Percentiles rank a stretch among this genome's conserved stretches.
These are phyloP conservation scores for Fraxinus dipetala DNA, from an alignment of 305 asterid species.

Conservation along the genomic window DNA sequence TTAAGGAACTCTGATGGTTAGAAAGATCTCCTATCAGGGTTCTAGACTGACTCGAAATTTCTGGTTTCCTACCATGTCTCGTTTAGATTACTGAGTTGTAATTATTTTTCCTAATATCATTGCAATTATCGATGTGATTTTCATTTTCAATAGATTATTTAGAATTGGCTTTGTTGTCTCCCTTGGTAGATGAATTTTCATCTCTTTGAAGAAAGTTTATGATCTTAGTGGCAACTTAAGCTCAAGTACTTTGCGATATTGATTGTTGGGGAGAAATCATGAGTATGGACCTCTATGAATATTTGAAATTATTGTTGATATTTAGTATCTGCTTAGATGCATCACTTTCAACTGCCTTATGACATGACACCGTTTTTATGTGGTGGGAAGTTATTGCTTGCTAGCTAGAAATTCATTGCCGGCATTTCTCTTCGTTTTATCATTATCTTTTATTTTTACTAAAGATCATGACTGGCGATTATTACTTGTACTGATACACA, in stretches of 20 bases:
- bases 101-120: neutral
- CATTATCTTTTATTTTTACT: neutral
- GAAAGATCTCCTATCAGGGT: neutral
- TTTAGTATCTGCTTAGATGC: neutral
- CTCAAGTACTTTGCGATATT: neutral
- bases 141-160: neutral
- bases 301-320: neutral
- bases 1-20: neutral
- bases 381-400: neutral
- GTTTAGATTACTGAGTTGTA: neutral
- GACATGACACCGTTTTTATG: neutral
- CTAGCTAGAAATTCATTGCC: neutral
- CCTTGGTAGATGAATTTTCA: neutral
- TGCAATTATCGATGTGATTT: neutral
- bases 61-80: neutral
- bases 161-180: neutral
- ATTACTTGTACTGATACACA: neutral
- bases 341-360: neutral
- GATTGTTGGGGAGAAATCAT: neutral
- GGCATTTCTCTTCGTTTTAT: neutral
- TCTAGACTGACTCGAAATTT: neutral
- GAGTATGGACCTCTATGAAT: neutral
- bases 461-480: neutral
- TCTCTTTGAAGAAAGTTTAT: neutral
- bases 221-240: neutral